phyloP scores from a whole-genome alignment of 176 grass and related monocot species.

The Carex scoparia region DNA sequence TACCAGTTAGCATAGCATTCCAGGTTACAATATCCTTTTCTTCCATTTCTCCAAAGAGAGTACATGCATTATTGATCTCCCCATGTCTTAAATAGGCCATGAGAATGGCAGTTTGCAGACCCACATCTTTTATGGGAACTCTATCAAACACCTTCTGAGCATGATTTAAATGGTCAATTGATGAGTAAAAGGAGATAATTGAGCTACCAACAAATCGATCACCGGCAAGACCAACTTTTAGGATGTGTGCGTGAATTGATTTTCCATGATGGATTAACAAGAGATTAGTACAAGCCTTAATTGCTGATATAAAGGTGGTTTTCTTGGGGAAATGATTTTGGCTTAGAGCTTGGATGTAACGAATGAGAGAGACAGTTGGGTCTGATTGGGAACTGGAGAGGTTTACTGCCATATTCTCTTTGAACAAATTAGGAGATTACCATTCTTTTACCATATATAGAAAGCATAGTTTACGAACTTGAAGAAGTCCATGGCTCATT shows the following conservation, averaged over 20 bases:
- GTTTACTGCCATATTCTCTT: not conserved
- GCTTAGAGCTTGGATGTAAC: constrained; percentile 6
- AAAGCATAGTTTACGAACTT: no score
- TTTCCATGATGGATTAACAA: constrained; percentile 15
- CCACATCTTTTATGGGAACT: constrained; percentile 31
- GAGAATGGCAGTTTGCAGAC: constrained; percentile 32
- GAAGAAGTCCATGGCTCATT: no score
- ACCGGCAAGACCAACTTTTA: constrained; percentile 19
- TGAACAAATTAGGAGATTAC: no score
- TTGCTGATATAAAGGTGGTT: constrained; percentile 31
- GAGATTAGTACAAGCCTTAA: constrained; percentile 23
- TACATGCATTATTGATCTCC: constrained; percentile 14
- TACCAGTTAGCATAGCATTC: constrained; percentile 59
- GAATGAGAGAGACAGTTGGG: constrained; percentile 20
- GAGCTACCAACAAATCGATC: constrained; percentile 32
- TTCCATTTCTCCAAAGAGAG: constrained; percentile 30
- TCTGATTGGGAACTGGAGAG: constrained; percentile 3
- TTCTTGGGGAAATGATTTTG: constrained; percentile 17
- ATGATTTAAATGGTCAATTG: constrained; percentile 18
- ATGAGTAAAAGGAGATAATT: constrained; percentile 30
- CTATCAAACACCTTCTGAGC: constrained; percentile 30
- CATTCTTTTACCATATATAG: no score
- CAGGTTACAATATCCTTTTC: constrained; percentile 32
- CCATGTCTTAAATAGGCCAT: constrained; percentile 33
- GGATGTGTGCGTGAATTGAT: constrained; percentile 31